A percentile compares a stretch with the other conserved stretches of the same genome.
These are phyloP conservation scores for Aspergillus coremiiformis DNA, from an alignment of 495 filamentous ascomycete species.

Conservation along the genomic window DNA sequence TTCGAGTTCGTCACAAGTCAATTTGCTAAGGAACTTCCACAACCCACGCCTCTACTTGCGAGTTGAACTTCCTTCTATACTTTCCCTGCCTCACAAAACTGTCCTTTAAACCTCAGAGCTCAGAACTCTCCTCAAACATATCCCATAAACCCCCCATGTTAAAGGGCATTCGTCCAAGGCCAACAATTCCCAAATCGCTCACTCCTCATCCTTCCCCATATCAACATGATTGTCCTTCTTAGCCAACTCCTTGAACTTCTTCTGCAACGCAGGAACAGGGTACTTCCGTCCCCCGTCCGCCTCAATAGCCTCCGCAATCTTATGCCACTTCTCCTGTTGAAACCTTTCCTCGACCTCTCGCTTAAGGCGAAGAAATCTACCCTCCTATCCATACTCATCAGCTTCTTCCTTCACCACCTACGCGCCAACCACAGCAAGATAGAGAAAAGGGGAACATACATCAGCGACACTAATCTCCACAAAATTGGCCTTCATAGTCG, in stretches of 20 bases:
- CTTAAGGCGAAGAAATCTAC: slow-evolving; percentile 12
- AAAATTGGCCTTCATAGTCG: slow-evolving; percentile 21
- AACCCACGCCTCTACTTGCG: too few species aligned
- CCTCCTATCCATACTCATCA: slow-evolving; percentile 5
- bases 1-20: too few species aligned
- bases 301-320: slow-evolving; percentile 13
- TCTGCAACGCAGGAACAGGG: slow-evolving; percentile 11
- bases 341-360: slow-evolving; percentile 20
- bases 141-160: neutral
- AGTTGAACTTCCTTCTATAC: too few species aligned
- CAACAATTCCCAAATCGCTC: neutral
- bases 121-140: too few species aligned
- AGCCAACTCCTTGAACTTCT: slow-evolving; percentile 18
- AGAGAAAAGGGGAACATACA: slow-evolving; percentile 11
- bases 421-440: neutral
- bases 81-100: too few species aligned
- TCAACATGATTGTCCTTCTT: slow-evolving; percentile 1
- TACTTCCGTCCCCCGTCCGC: slow-evolving; percentile 15
- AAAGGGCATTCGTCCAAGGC: neutral
- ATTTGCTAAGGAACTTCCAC: too few species aligned
- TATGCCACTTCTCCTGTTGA: slow-evolving; percentile 18
- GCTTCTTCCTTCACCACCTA: neutral
- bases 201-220: neutral
- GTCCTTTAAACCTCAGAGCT: neutral
- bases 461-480: slow-evolving; percentile 8